Evolutionary conservation across 2,329 filamentous ascomycete genomes (phyloP).

Genomic region (Byssothecium circinans): DNA sequence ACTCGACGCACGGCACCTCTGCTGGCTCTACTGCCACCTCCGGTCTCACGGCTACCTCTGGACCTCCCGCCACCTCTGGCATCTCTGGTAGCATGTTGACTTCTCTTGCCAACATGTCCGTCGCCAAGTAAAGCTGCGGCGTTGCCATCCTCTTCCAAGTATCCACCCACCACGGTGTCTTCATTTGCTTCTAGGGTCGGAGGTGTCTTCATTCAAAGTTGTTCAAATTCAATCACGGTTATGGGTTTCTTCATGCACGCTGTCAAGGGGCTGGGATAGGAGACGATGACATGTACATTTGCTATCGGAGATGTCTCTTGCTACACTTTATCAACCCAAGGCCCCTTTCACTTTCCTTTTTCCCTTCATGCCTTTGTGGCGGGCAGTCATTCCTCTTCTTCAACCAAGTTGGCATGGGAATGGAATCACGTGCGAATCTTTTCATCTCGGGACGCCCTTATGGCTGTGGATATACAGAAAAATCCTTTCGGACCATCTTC

Average conservation of each 20-base stretch:
- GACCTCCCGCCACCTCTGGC: conserved; percentile 27
- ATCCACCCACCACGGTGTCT: background rate
- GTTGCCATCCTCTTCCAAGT: background rate
- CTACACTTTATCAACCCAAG: conserved; percentile 5
- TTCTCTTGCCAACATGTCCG: conserved; percentile 15
- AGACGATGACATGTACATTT: background rate
- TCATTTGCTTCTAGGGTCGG: background rate
- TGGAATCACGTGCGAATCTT: conserved; percentile 6
- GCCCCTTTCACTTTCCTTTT: conserved; percentile 3
- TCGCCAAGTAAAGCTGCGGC: conserved; percentile 17
- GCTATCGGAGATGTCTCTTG: background rate
- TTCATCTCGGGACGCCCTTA: background rate
- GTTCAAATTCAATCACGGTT: background rate
- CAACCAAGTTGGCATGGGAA: conserved; percentile 4
- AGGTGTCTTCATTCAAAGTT: background rate
- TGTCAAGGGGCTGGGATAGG: background rate
- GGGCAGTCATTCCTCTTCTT: conserved; percentile 2
- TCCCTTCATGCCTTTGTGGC: background rate
- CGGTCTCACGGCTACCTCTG: conserved; percentile 15
- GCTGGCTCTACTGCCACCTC: conserved; percentile 7
- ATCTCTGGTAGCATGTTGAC: background rate
- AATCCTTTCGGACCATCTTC: background rate
- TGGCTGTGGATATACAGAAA: background rate
- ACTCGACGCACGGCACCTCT: conserved; percentile 1
- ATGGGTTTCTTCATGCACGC: background rate